Conservation (phyloP, 2,329 filamentous ascomycete species). For the Lasiodiplodia gonubiensis region DNA sequence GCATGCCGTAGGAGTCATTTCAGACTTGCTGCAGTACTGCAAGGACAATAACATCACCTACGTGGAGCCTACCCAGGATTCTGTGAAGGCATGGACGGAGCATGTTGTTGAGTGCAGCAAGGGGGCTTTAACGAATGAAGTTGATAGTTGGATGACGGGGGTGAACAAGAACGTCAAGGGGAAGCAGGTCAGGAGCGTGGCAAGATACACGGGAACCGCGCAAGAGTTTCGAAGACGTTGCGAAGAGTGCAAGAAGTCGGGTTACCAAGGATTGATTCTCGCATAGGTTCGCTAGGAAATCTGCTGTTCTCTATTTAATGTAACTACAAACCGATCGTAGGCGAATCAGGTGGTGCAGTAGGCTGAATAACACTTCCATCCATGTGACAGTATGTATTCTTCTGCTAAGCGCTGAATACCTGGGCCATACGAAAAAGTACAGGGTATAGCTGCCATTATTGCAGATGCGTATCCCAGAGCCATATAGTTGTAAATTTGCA, state of each 20-base stretch:
- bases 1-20: slow-evolving; percentile 50
- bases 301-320: too few species aligned
- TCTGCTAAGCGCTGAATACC: too few species aligned
- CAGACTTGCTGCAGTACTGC: slow-evolving; percentile 44
- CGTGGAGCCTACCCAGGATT: slow-evolving; percentile 50
- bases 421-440: too few species aligned
- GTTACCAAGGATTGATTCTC: slow-evolving; percentile 35
- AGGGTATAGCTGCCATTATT: too few species aligned
- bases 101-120: slow-evolving; percentile 56
- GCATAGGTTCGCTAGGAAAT: neutral
- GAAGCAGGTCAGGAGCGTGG: slow-evolving; percentile 55
- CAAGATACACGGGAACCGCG: slow-evolving; percentile 55
- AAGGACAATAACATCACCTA: slow-evolving; percentile 43
- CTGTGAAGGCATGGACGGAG: slow-evolving; percentile 51
- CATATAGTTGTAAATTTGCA: too few species aligned
- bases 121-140: slow-evolving; percentile 54
- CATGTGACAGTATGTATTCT: too few species aligned
- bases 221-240: slow-evolving; percentile 50
- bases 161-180: slow-evolving; percentile 58
- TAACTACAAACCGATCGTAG: too few species aligned
- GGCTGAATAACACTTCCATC: too few species aligned
- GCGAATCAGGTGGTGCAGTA: too few species aligned
- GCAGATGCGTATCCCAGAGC: too few species aligned
- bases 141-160: slow-evolving; percentile 63
- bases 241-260: slow-evolving; percentile 35